These are phyloP conservation scores for Penicillium verrucosum DNA, from an alignment of 2,329 filamentous ascomycete genomes.

Conservation along the genomic window DNA sequence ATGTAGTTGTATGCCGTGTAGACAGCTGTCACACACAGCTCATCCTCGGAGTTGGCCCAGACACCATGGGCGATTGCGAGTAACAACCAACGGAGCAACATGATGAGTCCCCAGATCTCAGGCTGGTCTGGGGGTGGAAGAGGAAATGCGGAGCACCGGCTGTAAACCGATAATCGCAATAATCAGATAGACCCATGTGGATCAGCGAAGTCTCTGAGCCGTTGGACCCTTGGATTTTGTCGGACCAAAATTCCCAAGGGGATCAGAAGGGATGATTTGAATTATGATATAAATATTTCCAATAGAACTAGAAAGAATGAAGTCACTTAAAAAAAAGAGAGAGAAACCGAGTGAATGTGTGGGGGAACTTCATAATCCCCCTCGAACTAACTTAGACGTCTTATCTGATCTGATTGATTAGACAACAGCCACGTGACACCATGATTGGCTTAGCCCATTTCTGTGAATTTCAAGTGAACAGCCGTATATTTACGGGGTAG, in stretches of 20 bases:
- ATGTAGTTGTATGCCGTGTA: conserved; percentile 34
- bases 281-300: background rate
- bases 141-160: conserved; percentile 11
- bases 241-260: background rate
- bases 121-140: background rate
- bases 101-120: conserved; percentile 10
- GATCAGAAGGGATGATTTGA: background rate
- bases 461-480: background rate
- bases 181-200: conserved; percentile 8
- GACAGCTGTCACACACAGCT: conserved; percentile 34
- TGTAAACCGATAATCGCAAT: conserved; percentile 13
- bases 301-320: background rate
- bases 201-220: conserved; percentile 7
- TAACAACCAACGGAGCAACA: conserved; percentile 21
- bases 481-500: background rate
- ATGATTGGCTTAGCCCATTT: background rate
- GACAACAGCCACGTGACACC: conserved; percentile 7
- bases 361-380: background rate
- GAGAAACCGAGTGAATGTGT: background rate
- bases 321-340: background rate
- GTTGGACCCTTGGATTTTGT: background rate
- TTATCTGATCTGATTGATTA: conserved; percentile 20
- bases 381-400: background rate
- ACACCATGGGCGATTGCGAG: conserved; percentile 11
- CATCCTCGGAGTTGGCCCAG: conserved; percentile 16